Evolutionary conservation across 306 rosid genomes (phyloP).

Genomic region (Spatholobus suberectus): DNA sequence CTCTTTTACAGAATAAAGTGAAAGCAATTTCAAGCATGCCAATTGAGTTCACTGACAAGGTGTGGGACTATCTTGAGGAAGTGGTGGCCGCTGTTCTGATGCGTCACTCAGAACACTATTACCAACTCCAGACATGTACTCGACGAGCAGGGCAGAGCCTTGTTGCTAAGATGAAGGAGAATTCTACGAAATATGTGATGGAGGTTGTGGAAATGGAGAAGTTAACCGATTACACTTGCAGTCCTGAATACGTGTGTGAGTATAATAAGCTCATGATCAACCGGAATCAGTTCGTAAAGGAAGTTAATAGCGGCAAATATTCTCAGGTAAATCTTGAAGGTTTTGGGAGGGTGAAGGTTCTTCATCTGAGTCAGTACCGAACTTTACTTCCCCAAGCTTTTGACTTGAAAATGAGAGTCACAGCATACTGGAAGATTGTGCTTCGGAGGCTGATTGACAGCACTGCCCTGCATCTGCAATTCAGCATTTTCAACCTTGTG

Average conservation of each 20-base stretch:
- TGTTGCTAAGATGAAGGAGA: constrained; percentile 44
- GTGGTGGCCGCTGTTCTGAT: constrained; percentile 28
- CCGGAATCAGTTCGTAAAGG: neutral
- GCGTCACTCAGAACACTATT: constrained; percentile 39
- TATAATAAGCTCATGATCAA: constrained; percentile 25
- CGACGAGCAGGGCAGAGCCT: too few relatives aligned
- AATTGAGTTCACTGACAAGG: too few relatives aligned
- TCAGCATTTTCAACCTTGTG: constrained; percentile 40
- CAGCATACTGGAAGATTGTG: constrained; percentile 62
- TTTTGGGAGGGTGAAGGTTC: constrained; percentile 42
- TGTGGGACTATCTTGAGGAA: constrained; percentile 44
- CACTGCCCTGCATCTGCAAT: constrained; percentile 53
- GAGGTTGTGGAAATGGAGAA: constrained; percentile 54
- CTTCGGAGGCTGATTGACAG: constrained; percentile 50
- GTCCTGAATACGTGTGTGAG: constrained; percentile 30
- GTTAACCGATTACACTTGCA: constrained; percentile 49
- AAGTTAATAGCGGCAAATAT: neutral
- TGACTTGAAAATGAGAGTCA: constrained; percentile 54
- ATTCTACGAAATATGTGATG: constrained; percentile 27
- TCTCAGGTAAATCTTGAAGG: neutral
- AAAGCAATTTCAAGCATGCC: too few relatives aligned
- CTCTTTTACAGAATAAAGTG: too few relatives aligned
- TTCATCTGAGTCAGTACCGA: neutral
- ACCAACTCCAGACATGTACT: too few relatives aligned
- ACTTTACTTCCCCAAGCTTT: constrained; percentile 39